Evolutionary conservation across 345 rosid species (phyloP).

Genomic region (Ceriops decandra): DNA sequence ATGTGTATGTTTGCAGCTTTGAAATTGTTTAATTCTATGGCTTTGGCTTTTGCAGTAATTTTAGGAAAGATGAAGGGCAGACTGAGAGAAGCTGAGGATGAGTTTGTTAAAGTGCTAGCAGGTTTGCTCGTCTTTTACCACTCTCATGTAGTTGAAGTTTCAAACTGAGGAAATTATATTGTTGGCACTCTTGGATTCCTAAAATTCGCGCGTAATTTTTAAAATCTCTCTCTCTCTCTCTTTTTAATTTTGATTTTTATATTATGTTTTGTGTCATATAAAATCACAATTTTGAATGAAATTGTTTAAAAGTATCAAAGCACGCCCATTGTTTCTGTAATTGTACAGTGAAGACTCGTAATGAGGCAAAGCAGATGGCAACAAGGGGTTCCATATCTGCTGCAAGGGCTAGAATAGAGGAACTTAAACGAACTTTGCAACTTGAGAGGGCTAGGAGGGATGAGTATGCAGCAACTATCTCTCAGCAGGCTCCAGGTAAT

Average conservation of each 20-base stretch:
- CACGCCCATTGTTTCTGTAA: constrained; percentile 5
- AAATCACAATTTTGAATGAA: too few relatives aligned
- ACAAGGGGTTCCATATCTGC: constrained; percentile 59
- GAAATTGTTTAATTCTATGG: too few relatives aligned
- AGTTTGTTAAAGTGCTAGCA: constrained; percentile 67
- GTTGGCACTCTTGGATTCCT: too few relatives aligned
- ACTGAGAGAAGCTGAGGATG: constrained; percentile 78
- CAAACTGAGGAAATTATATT: too few relatives aligned
- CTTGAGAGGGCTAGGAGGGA: constrained; percentile 64
- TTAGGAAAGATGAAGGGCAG: constrained; percentile 48
- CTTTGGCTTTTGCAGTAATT: constrained; percentile 37
- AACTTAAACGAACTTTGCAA: constrained; percentile 52
- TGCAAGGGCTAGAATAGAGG: constrained; percentile 49
- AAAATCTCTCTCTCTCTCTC: too few relatives aligned
- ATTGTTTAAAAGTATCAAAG: too few relatives aligned
- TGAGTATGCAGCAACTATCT: constrained; percentile 48
- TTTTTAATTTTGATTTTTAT: too few relatives aligned
- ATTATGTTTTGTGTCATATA: too few relatives aligned
- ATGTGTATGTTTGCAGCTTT: too few relatives aligned
- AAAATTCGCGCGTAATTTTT: too few relatives aligned
- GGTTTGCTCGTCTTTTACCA: constrained; percentile 29
- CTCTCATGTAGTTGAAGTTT: too few relatives aligned
- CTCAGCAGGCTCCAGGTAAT: constrained; percentile 55
- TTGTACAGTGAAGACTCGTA: constrained; percentile 69
- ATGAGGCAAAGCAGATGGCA: constrained; percentile 70